phyloP scores from a whole-genome alignment of 2,329 filamentous ascomycete species.

The Arachnopeziza araneosa region DNA sequence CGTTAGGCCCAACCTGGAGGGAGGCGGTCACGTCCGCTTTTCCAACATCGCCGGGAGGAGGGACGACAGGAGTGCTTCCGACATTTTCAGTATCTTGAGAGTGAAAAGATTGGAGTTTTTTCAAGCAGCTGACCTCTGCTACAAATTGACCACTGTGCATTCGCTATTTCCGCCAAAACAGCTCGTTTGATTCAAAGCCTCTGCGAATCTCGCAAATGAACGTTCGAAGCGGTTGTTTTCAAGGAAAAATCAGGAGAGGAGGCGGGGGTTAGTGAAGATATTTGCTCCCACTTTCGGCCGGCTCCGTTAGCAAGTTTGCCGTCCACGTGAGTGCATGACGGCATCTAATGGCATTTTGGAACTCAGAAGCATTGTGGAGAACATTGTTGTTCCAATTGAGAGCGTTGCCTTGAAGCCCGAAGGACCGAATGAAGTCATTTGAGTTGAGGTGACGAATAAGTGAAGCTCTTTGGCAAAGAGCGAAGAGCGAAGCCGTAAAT shows the following conservation, averaged over 20 bases:
- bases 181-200: background rate
- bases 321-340: background rate
- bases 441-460: background rate
- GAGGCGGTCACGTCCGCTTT: constrained; percentile 10
- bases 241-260: constrained; percentile 4
- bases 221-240: constrained; percentile 1
- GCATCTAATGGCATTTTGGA: background rate
- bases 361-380: background rate
- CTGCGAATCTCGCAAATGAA: background rate
- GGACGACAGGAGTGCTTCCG: background rate
- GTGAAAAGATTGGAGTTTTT: constrained; percentile 24
- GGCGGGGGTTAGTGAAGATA: background rate
- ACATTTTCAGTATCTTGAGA: constrained; percentile 10
- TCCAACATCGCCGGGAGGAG: constrained; percentile 13
- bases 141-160: constrained; percentile 30
- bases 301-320: background rate
- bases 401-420: background rate
- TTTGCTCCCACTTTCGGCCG: constrained; percentile 7
- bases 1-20: background rate
- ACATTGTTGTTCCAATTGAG: background rate
- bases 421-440: background rate
- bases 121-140: constrained; percentile 39
- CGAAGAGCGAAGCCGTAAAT: background rate
- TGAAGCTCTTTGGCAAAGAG: background rate
- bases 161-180: constrained; percentile 21